A percentile compares a stretch with the other conserved stretches of the same genome.
These are phyloP conservation scores for Trypanosoma conorhini DNA, from an alignment of 208 protist genomes.

Conservation along the genomic window DNA sequence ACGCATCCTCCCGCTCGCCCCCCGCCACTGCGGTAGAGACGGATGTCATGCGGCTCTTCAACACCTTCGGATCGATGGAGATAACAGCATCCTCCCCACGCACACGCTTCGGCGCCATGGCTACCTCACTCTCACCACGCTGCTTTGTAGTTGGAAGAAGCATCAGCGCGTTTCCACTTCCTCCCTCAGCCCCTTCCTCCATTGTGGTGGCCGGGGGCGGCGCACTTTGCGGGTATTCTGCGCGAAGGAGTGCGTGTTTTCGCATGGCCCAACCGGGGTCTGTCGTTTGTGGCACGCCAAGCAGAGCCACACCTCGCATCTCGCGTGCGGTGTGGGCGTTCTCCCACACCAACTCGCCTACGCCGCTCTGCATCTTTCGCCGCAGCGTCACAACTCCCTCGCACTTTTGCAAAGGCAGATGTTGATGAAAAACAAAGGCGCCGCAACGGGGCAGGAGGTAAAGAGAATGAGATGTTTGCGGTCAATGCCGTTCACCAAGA, in stretches of 20 bases:
- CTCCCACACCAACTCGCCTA: conserved; percentile 32
- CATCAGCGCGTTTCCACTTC: conserved; percentile 13
- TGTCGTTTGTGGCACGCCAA: conserved; percentile 19
- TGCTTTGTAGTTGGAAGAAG: conserved; percentile 2
- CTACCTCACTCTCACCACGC: neutral
- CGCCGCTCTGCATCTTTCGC: neutral
- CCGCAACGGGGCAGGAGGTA: neutral
- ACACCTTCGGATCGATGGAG: conserved; percentile 49
- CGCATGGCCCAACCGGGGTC: conserved; percentile 36
- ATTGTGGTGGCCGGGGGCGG: conserved; percentile 16
- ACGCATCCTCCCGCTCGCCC: conserved; percentile 12
- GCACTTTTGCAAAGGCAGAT: neutral
- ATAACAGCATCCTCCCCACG: conserved; percentile 38
- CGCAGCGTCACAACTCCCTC: neutral
- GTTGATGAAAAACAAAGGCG: neutral
- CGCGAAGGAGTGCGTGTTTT: conserved; percentile 38
- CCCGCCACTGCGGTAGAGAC: conserved; percentile 19
- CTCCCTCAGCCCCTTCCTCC: neutral
- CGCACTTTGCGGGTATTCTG: conserved; percentile 41
- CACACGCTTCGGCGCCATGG: conserved; percentile 31
- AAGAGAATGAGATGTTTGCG: neutral
- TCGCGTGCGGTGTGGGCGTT: conserved; percentile 43
- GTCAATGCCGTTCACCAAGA: neutral
- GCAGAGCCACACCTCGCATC: conserved; percentile 37
- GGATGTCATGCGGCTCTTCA: conserved; percentile 50